These are phyloP conservation scores for Ophiosphaerella narmari DNA, from an alignment of 2,329 filamentous ascomycete genomes.

Conservation along the genomic window DNA sequence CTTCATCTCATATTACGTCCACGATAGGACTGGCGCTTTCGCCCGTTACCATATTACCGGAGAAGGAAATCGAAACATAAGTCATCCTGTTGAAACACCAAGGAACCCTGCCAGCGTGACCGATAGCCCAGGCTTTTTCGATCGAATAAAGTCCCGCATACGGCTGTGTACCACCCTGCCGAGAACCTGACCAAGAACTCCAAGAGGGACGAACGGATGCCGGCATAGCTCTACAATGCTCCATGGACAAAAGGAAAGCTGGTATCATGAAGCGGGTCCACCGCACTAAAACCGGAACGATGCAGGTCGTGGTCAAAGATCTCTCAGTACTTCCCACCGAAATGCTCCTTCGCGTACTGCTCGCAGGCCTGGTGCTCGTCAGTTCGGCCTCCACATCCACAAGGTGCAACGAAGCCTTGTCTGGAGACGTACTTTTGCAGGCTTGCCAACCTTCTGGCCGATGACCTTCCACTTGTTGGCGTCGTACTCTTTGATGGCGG, in stretches of 20 bases:
- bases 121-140: slow-evolving; percentile 22
- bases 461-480: slow-evolving; percentile 99
- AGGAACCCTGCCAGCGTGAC: slow-evolving; percentile 11
- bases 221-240: slow-evolving; percentile 37
- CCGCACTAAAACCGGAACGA: slow-evolving; percentile 40
- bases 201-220: slow-evolving; percentile 35
- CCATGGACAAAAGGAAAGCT: slow-evolving; percentile 36
- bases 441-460: slow-evolving; percentile 95
- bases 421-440: slow-evolving; percentile 74
- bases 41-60: slow-evolving; percentile 16
- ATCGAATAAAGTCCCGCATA: slow-evolving; percentile 18
- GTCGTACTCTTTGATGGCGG: slow-evolving; percentile 98
- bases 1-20: slow-evolving; percentile 21
- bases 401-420: slow-evolving; percentile 3
- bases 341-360: slow-evolving; percentile 96
- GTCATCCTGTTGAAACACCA: slow-evolving; percentile 11
- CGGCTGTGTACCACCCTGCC: slow-evolving; percentile 28
- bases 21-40: slow-evolving; percentile 15
- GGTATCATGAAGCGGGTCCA: slow-evolving; percentile 44
- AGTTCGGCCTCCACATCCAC: slow-evolving; percentile 14
- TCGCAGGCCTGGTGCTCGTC: slow-evolving; percentile 68
- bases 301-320: slow-evolving; percentile 50
- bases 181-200: slow-evolving; percentile 30
- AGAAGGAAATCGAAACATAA: slow-evolving; percentile 11
- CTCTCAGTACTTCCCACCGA: slow-evolving; percentile 60